Evolutionary conservation across 2,329 filamentous ascomycete species (phyloP), one percentile per base, ranked within the genome.

Genomic region (Stagonosporopsis chrysanthemi): DNA sequence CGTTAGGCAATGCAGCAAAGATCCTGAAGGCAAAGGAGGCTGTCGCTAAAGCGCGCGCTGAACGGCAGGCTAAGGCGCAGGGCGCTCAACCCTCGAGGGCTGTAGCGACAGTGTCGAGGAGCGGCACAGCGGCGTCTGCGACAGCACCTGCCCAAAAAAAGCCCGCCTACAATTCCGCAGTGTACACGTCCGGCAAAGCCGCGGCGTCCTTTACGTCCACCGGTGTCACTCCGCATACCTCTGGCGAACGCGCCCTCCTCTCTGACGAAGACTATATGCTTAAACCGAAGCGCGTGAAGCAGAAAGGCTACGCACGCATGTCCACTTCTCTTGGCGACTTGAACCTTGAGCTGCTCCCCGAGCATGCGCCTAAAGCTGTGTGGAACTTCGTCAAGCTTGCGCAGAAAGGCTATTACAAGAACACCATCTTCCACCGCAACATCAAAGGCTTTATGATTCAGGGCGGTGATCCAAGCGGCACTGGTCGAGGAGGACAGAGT

Each of bases 381-480:
- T 99, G 94, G 92, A 99, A 99, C 76, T 99, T 99, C 71, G 86
- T 96, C 49, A 88, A 90, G 53, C 81, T 99, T 4, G 87, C 92
- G 1, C 90, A 97, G 71, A 91, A 90, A 64, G 94, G 94, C 0
- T 97, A 97, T 77, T 99, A 98, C 80, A 87, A 86, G 48, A 86
- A 86, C 62, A 88, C 97, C 2, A 77, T 84, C 12, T 99, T 99
- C 73, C 95, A 99, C 77, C 88, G 95, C 61, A 97, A 96, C 74
- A 97, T 99, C 68, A 88, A 88, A 56, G 91, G 90, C 67, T 99
- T 99, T 75, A 99, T 99, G 95, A 91, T 99, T 36, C 95, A 99
- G 75, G 94, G 94, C 40, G 95, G 95, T 35, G 95, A 99, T 73
- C 95, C 95, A 0, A 91, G 92, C 0, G 94, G 94, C 1, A 97